phyloP scores from a whole-genome alignment of 306 rosid species.

The Vigna angularis region DNA sequence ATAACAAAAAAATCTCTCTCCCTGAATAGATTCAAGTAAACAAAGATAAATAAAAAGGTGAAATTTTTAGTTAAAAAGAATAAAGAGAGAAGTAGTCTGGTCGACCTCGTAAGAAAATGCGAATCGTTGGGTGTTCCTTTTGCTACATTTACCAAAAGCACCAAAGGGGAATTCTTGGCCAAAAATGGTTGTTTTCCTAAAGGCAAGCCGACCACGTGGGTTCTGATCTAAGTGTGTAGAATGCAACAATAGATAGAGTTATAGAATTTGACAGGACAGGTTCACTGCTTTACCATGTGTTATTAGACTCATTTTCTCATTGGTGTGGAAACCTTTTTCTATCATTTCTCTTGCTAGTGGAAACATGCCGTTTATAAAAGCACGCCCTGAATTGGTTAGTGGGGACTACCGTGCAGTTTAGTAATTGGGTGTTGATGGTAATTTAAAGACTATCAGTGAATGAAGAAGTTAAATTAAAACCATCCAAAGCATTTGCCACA shows the following conservation, averaged over 20 bases:
- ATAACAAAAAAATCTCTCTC: too few relatives aligned
- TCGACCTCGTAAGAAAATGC: not conserved
- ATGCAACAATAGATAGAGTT: not conserved
- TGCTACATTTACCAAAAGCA: not conserved
- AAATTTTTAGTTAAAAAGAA: not conserved
- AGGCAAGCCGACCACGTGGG: constrained; percentile 10
- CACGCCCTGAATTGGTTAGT: constrained; percentile 20
- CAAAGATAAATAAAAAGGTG: too few relatives aligned
- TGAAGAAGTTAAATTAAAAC: not conserved
- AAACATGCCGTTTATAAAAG: constrained; percentile 29
- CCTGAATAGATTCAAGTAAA: too few relatives aligned
- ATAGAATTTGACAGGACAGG: constrained; percentile 13
- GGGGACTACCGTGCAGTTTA: not conserved
- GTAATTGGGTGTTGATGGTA: constrained; percentile 15
- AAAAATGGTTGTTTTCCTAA: constrained; percentile 28
- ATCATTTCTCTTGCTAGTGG: constrained; percentile 40
- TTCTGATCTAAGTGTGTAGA: constrained; percentile 27
- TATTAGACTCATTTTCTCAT: constrained; percentile 29
- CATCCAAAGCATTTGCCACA: not conserved
- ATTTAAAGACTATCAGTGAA: not conserved
- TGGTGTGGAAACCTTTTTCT: not conserved
- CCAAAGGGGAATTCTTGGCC: constrained; percentile 19
- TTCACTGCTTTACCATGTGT: constrained; percentile 18
- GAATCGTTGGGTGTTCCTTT: not conserved
- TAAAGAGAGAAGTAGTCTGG: not conserved